Base-by-base conservation (phyloP, 306 rosid species). In the Echinosophora koreensis region DNA sequence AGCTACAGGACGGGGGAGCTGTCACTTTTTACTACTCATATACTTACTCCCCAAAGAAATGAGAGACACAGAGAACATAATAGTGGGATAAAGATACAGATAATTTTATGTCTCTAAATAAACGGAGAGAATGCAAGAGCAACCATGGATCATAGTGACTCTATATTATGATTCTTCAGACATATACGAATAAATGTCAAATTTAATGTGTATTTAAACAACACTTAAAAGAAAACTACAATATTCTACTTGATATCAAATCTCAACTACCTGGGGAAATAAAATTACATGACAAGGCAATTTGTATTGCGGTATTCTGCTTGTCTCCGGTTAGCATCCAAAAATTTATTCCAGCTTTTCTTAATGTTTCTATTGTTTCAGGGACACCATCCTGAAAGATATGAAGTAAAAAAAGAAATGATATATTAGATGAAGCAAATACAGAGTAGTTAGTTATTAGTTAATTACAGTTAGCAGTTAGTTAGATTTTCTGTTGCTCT, bases 271-370 rank as follows among this genome's bases (percentile, higher is more conserved):
- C 99, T 85, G 97, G 98, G 46, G 96, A 92, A 87, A 96, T 89
- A 65, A 96, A 92, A 87, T 96, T 96, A 92, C 99, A 92, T 44
- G 92, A 90, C 80, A 96, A 91, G 78, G 99, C 99, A 77, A 96
- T 96, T 80, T 96, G 99, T 77, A 96, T 87, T 58, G 99, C 98
- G 66, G 99, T 96, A 70, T 87, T 87, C 86, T 96, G 98, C 86
- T 96, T 92, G 90, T 96, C 99, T 69, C 99, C 99, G 3, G 99
- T 96, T 66, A 96, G 90, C 99, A 96, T 92, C 99, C 98, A 96
- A 87, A 96, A 96, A 79, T 96, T 91, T 86, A 96, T 96, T 84
- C 99, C 99, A 54, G 99, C 99, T 86, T 88, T 96, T 85, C 99
- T 88, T 44, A 96, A 80, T 5, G 97, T 69, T 80, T 92, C 96